Percentiles rank a stretch among this genome's conserved stretches.
phyloP scores from a whole-genome alignment of 805 yeast species.

The Candida taoyuanica region DNA sequence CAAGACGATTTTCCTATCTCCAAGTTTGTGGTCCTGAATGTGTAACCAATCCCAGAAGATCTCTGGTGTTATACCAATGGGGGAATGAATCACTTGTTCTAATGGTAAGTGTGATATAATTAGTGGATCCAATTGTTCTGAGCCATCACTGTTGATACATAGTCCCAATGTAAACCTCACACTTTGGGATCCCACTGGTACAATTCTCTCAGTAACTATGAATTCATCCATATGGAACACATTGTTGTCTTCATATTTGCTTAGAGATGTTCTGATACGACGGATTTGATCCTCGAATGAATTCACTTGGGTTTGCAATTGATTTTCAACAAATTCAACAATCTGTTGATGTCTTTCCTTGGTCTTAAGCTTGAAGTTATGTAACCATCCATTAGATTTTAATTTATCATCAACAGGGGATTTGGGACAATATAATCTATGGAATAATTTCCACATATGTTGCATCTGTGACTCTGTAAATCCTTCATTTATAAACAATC shows the following conservation, averaged over 20 bases:
- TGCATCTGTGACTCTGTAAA: constrained; percentile 29
- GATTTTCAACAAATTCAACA: constrained; percentile 19
- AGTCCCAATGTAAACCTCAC: constrained; percentile 16
- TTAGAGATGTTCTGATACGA: constrained; percentile 21
- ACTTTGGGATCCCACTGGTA: constrained; percentile 14
- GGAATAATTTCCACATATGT: constrained; percentile 27
- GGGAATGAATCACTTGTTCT: constrained; percentile 12
- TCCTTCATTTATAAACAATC: constrained; percentile 26
- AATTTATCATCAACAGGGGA: background rate
- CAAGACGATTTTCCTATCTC: constrained; percentile 24
- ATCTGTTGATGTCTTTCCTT: constrained; percentile 28
- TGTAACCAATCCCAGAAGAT: constrained; percentile 21
- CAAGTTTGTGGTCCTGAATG: constrained; percentile 12
- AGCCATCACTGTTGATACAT: constrained; percentile 19
- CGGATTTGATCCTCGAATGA: constrained; percentile 8
- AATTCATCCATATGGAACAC: constrained; percentile 37
- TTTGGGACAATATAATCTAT: constrained; percentile 16
- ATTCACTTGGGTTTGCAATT: constrained; percentile 3
- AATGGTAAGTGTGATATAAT: constrained; percentile 11
- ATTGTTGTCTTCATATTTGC: constrained; percentile 21
- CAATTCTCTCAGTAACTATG: constrained; percentile 19
- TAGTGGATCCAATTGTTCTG: constrained; percentile 20
- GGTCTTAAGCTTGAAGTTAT: constrained; percentile 34
- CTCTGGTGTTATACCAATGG: constrained; percentile 20
- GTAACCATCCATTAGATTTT: constrained; percentile 39